Evolutionary conservation across 2,329 filamentous ascomycete genomes (phyloP), one percentile per base, ranked within the genome.

Genomic region (Penicillium sp.): DNA sequence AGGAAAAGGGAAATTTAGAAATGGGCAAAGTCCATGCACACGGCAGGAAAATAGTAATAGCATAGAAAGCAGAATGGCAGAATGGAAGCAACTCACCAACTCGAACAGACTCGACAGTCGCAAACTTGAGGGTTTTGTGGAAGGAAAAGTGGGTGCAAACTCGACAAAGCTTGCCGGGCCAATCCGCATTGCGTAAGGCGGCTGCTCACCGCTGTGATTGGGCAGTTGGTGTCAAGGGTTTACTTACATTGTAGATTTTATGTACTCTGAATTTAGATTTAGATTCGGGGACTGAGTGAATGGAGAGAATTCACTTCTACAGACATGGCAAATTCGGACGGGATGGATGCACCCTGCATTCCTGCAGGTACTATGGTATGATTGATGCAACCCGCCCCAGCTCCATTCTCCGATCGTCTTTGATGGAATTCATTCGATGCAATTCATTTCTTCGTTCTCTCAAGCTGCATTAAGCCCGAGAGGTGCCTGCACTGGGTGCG

Each of bases 131-230:
- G 15, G 40, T 15, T 40, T 15, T 40, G 46, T 49, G 34, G 33
- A 40, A 52, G 49, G 44, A 54, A 57, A 60, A 52, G 54, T 51
- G 45, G 49, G 33, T 54, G 60, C 56, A 64, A 64, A 63, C 60
- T 61, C 58, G 56, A 61, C 60, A 63, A 65, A 66, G 69, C 59
- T 67, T 71, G 62, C 70, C 69, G 68, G 58, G 53, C 68, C 63
- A 67, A 72, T 64, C 71, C 69, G 68, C 58, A 69, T 70, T 67
- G 65, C 68, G 68, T 70, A 71, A 69, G 65, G 69, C 59, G 48
- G 55, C 51, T 54, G 49, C 23, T 7, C n/a, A 15, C 36, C 17
- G 45, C 26, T 56, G 47, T 20, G 8, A 48, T 48, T 48, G 26
- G 27, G 7, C 34, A 21, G 3, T 12, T n/a, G n/a, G n/a, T n/a